phyloP scores from a whole-genome alignment of 305 asterid genomes.

The Withania somnifera region DNA sequence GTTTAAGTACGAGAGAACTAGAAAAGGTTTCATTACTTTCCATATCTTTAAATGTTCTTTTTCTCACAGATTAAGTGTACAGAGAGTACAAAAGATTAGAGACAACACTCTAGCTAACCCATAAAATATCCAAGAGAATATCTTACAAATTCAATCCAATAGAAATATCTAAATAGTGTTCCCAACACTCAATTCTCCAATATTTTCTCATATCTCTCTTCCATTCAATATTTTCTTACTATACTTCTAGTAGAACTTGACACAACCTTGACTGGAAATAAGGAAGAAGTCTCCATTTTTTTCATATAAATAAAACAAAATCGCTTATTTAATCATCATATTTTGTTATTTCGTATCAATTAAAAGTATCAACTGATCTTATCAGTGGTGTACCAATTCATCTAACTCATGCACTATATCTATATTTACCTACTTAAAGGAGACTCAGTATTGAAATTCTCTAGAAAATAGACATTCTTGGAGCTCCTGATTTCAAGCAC shows the following conservation, averaged over 20 bases:
- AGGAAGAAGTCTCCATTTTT: neutral
- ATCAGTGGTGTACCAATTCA: neutral
- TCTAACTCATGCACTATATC: neutral
- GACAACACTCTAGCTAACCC: neutral
- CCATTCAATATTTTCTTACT: neutral
- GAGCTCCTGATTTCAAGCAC: neutral
- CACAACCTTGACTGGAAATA: neutral
- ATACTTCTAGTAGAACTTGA: neutral
- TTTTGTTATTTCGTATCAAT: neutral
- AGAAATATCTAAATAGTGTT: neutral
- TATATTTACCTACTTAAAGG: neutral
- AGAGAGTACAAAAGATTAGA: neutral
- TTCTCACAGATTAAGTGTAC: neutral
- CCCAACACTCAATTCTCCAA: neutral
- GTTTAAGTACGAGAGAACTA: neutral
- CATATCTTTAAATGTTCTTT: neutral
- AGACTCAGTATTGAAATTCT: neutral
- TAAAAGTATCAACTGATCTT: neutral
- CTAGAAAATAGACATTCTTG: neutral
- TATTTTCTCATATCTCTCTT: neutral
- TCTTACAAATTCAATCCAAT: neutral
- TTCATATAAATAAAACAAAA: neutral
- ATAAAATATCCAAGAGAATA: neutral
- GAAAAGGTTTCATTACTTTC: neutral
- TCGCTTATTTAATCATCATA: neutral